Evolutionary conservation across 2,329 filamentous ascomycete species (phyloP).

Genomic region (Trichoderma afroharzianum): DNA sequence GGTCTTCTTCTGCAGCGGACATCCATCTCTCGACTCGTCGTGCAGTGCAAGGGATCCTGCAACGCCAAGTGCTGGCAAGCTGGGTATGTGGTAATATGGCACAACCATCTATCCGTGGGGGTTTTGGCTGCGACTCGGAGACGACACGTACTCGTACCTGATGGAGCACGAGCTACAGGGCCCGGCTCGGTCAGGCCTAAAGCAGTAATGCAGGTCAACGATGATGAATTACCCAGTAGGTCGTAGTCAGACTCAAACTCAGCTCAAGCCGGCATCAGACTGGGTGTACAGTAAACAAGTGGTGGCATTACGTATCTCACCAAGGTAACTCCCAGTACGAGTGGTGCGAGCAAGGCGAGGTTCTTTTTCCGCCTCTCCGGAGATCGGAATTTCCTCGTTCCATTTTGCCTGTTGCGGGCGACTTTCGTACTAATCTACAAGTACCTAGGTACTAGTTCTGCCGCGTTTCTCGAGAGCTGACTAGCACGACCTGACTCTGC

Average conservation of each 20-base stretch:
- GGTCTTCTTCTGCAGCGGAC: not conserved
- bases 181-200: not conserved
- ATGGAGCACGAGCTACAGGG: not conserved
- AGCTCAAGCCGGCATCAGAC: conserved; percentile 4
- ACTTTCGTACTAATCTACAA: not conserved
- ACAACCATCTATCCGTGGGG: not conserved
- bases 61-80: not conserved
- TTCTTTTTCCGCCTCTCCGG: conserved; percentile 5
- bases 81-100: not conserved
- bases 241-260: conserved; percentile 6
- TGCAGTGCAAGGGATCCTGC: not conserved
- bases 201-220: conserved; percentile 11
- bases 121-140: not conserved
- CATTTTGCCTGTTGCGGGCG: not conserved
- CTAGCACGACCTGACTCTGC: not conserved
- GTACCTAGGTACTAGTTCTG: not conserved
- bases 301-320: not conserved
- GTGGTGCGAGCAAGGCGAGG: not conserved
- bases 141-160: not conserved
- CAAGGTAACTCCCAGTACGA: not conserved
- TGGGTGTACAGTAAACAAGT: not conserved
- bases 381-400: not conserved
- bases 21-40: not conserved
- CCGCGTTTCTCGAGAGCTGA: not conserved
- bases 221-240: not conserved